Conservation (phyloP, 371 early-diverging fungal species). For the Lichtheimia ramosa region DNA sequence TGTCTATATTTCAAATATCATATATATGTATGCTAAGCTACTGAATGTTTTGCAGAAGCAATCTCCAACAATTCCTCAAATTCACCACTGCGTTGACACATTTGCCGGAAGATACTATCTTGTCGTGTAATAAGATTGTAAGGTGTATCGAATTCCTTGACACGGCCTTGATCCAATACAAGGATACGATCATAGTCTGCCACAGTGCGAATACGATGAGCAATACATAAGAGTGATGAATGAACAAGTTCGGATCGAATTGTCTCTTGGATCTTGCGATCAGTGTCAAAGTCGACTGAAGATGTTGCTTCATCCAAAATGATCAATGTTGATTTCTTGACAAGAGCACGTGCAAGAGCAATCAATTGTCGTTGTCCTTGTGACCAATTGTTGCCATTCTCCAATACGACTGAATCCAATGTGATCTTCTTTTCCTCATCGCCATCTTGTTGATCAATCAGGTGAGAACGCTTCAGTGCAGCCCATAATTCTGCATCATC, state of each 20-base stretch:
- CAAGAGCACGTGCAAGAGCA: conserved; percentile 81
- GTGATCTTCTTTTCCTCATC: conserved; percentile 48
- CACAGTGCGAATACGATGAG: conserved; percentile 83
- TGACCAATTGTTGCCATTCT: conserved; percentile 80
- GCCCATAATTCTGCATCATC: conserved; percentile 81
- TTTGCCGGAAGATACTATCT: conserved; percentile 59
- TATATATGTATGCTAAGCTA: no score
- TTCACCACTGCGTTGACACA: conserved; percentile 75
- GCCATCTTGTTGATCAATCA: conserved; percentile 27
- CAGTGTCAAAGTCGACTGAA: conserved; percentile 76
- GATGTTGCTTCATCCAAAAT: conserved; percentile 91
- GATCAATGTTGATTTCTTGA: conserved; percentile 72
- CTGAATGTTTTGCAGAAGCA: conserved; percentile 14
- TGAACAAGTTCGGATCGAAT: conserved; percentile 68
- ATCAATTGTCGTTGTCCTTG: conserved; percentile 91
- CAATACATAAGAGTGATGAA: conserved; percentile 75
- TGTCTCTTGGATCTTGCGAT: conserved; percentile 76
- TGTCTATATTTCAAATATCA: no score
- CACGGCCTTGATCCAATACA: conserved; percentile 78
- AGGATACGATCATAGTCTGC: conserved; percentile 89
- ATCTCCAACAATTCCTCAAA: conserved; percentile 39
- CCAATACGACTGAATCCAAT: conserved; percentile 64
- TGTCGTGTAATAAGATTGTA: conserved; percentile 54
- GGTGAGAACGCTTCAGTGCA: conserved; percentile 62
- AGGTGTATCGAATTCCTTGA: conserved; percentile 80